phyloP scores from a whole-genome alignment of 768 basidiomycete genomes.

The Trametes elegans region DNA sequence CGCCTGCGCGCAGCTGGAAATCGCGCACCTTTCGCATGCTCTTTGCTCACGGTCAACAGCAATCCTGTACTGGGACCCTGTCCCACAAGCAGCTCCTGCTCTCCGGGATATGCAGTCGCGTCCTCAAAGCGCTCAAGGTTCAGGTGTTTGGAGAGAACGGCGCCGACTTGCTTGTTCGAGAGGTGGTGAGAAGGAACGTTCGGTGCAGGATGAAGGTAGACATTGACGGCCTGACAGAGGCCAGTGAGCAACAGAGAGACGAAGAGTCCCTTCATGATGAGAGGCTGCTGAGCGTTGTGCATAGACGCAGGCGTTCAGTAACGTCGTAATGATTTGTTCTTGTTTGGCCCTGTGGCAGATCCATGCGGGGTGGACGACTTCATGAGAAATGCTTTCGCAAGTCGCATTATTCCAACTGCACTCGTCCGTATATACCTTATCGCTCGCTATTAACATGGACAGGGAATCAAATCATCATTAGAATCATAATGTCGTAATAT shows the following conservation, averaged over 20 bases:
- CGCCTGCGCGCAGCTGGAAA: neutral
- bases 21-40: constrained; percentile 51
- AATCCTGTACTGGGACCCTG: constrained; percentile 49
- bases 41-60: constrained; percentile 55
- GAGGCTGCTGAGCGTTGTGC: constrained; percentile 2
- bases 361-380: neutral
- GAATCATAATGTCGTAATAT: no score
- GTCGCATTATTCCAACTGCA: no score
- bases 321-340: constrained; percentile 1
- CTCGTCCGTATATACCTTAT: no score
- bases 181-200: constrained; percentile 39
- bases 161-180: constrained; percentile 53
- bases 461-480: no score
- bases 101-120: constrained; percentile 13
- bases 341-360: constrained; percentile 18
- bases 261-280: constrained; percentile 24
- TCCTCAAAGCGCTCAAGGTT: constrained; percentile 66
- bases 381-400: no score
- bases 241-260: constrained; percentile 30
- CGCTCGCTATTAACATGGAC: no score
- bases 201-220: constrained; percentile 56
- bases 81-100: constrained; percentile 50
- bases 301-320: neutral
- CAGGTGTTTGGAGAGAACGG: constrained; percentile 64
- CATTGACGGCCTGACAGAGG: constrained; percentile 49